Evolutionary conservation across 768 basidiomycete species (phyloP).

Genomic region (Lactifluus volemus): DNA sequence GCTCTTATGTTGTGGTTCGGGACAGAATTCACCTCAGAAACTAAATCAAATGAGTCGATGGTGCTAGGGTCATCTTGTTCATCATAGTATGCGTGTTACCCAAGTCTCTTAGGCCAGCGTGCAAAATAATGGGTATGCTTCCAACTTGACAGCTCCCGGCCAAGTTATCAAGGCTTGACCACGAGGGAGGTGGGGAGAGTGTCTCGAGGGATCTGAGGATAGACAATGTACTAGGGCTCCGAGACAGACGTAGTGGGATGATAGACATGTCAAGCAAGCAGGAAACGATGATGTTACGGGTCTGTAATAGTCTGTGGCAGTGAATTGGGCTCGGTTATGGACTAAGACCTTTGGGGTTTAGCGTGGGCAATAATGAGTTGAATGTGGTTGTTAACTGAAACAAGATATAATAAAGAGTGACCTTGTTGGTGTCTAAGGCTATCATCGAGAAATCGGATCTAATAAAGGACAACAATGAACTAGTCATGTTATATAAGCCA

Average conservation of each 20-base stretch:
- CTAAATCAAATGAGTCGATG: neutral
- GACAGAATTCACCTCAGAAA: neutral
- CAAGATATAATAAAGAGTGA: neutral
- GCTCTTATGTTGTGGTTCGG: neutral
- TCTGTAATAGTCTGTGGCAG: neutral
- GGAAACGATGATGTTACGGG: too few species aligned
- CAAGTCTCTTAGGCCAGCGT: slow-evolving; percentile 1
- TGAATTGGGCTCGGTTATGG: too few species aligned
- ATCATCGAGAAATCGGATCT: slow-evolving; percentile 18
- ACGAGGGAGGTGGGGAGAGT: slow-evolving; percentile 16
- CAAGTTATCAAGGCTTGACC: slow-evolving; percentile 9
- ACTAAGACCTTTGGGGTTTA: too few species aligned
- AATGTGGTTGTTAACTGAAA: neutral
- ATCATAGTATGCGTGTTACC: neutral
- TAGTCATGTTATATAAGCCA: neutral
- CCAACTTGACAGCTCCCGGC: slow-evolving; percentile 9
- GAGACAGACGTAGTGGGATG: neutral
- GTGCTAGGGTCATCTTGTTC: neutral
- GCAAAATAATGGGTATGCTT: slow-evolving; percentile 17
- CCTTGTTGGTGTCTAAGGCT: neutral
- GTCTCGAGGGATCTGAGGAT: slow-evolving; percentile 12
- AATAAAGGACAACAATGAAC: slow-evolving; percentile 18
- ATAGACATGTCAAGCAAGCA: slow-evolving; percentile 3
- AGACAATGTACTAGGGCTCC: slow-evolving; percentile 13
- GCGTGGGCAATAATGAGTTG: too few species aligned